Evolutionary conservation across 1,139 yeast genomes (phyloP).

Genomic region (Pichia sp.): DNA sequence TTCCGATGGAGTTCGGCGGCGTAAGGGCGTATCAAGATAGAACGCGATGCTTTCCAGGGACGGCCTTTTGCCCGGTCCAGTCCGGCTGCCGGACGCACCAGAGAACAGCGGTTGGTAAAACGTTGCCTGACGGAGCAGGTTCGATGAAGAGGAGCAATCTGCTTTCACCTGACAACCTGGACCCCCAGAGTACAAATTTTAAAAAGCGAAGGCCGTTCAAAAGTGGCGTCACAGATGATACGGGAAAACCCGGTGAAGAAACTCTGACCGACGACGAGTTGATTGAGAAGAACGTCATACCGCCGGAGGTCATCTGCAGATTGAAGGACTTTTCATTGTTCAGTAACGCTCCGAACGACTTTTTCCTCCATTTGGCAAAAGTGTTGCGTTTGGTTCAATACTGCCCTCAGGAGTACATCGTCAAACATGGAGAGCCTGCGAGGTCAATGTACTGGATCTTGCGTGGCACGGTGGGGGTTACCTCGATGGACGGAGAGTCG

Average conservation of each 20-base stretch:
- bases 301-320: constrained; percentile 49
- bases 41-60: neutral
- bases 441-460: constrained; percentile 77
- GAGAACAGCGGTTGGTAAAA: neutral
- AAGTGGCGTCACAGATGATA: neutral
- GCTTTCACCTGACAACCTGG: neutral
- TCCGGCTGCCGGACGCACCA: neutral
- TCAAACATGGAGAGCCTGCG: constrained; percentile 70
- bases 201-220: neutral
- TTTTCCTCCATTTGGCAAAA: constrained; percentile 55
- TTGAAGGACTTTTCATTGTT: constrained; percentile 59
- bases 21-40: neutral
- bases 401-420: constrained; percentile 64
- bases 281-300: constrained; percentile 25
- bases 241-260: neutral
- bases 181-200: neutral
- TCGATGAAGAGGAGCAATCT: neutral
- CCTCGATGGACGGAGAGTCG: constrained; percentile 72
- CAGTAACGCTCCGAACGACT: constrained; percentile 60
- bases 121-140: neutral
- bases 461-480: constrained; percentile 67
- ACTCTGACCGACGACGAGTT: neutral
- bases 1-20: neutral
- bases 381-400: constrained; percentile 55
- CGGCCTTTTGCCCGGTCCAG: neutral